Conservation (phyloP, 345 rosid species). For the Capsella bursapastoris region DNA sequence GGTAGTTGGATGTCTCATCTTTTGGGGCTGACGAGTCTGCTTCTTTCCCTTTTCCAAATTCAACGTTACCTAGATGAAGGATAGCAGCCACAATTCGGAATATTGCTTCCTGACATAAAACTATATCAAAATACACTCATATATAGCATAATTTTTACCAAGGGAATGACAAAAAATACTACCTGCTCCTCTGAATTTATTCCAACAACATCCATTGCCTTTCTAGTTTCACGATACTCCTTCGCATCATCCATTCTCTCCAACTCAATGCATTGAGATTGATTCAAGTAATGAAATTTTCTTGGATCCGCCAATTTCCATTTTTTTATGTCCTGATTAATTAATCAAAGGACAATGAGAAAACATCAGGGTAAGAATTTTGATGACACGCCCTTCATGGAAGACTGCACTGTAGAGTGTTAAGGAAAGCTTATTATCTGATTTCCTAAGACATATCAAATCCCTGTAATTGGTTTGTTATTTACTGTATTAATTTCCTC, state of each 20-base stretch:
- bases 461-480: too few relatives aligned
- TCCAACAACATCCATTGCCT: slow-evolving; percentile 97
- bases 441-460: too few relatives aligned
- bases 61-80: slow-evolving; percentile 95
- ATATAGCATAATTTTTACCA: neutral
- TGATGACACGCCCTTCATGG: neutral
- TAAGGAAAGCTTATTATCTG: too few relatives aligned
- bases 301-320: slow-evolving; percentile 82
- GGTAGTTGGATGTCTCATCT: slow-evolving; percentile 86
- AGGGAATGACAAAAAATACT: slow-evolving; percentile 23
- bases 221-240: slow-evolving; percentile 82
- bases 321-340: slow-evolving; percentile 67
- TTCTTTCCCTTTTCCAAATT: slow-evolving; percentile 89
- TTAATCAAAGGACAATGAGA: slow-evolving; percentile 1
- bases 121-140: slow-evolving; percentile 20
- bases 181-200: slow-evolving; percentile 91
- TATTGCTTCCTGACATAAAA: slow-evolving; percentile 69
- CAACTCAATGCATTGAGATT: slow-evolving; percentile 82
- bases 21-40: slow-evolving; percentile 89
- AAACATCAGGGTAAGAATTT: neutral
- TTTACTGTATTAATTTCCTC: too few relatives aligned
- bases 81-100: slow-evolving; percentile 94
- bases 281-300: slow-evolving; percentile 91
- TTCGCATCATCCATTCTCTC: slow-evolving; percentile 84
- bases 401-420: slow-evolving; percentile 2